These are phyloP conservation scores for Bretziella fagacearum DNA, from an alignment of 2,329 filamentous ascomycete genomes.

Conservation along the genomic window DNA sequence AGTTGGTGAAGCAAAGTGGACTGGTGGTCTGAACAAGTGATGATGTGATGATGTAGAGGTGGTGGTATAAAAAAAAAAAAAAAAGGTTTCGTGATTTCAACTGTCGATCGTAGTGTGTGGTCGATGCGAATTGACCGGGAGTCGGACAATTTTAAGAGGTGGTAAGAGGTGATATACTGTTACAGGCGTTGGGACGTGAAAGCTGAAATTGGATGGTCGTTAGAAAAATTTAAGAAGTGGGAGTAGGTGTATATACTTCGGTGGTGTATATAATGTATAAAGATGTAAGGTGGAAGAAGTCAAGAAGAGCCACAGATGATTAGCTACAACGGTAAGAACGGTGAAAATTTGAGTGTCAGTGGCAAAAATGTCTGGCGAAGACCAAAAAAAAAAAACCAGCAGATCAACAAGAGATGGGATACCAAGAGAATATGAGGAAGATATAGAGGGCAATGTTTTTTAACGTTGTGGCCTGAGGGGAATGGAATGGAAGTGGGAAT, in stretches of 20 bases:
- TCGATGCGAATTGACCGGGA: background rate
- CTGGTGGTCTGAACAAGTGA: background rate
- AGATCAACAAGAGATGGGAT: background rate
- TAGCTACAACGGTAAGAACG: no score
- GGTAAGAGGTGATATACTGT: background rate
- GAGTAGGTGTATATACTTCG: no score
- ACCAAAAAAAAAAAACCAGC: background rate
- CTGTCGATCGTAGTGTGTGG: background rate
- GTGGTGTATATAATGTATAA: no score
- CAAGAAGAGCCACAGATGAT: background rate
- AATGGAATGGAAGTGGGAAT: background rate
- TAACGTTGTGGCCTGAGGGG: background rate
- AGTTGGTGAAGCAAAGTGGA: background rate
- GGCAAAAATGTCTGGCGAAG: no score
- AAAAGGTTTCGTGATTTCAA: background rate
- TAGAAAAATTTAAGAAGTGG: no score
- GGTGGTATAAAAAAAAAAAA: no score
- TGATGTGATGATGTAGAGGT: background rate
- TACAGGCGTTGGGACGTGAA: no score
- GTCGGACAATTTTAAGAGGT: background rate
- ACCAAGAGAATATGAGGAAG: slow-evolving; percentile 1
- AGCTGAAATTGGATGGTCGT: no score
- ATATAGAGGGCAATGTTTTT: slow-evolving; percentile 1
- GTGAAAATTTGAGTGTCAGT: background rate
- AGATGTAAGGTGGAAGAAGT: background rate